These are phyloP conservation scores for Picea glauca DNA, from an alignment of 75 land plant genomes.

Conservation along the genomic window DNA sequence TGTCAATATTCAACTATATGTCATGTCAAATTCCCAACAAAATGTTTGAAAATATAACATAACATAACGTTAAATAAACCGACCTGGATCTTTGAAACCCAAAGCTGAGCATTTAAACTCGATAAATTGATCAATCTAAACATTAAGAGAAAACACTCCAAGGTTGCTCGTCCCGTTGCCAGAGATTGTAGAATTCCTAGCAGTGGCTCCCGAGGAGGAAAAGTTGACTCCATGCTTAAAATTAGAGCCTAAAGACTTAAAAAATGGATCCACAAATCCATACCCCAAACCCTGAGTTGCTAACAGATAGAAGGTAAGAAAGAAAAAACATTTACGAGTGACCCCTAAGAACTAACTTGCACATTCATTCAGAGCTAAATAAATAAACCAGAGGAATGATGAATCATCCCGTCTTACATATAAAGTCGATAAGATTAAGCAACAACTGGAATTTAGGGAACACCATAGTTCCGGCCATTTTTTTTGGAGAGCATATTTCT, in stretches of 20 bases:
- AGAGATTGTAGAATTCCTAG: not conserved
- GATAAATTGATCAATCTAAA: constrained; percentile 20
- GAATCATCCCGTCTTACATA: not conserved
- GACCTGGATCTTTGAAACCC: not conserved
- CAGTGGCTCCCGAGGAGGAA: constrained; percentile 21
- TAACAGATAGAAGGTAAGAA: not conserved
- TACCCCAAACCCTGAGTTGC: constrained; percentile 15
- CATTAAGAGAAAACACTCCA: constrained; percentile 14
- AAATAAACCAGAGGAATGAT: no score
- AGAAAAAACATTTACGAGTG: not conserved
- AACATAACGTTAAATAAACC: not conserved
- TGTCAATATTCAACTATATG: no score
- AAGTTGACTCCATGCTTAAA: constrained; percentile 11
- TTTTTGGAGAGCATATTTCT: no score
- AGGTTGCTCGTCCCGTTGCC: constrained; percentile 10
- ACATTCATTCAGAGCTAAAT: no score
- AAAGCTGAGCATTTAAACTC: not conserved
- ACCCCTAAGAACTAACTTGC: no score
- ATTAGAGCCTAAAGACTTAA: not conserved
- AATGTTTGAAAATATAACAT: no score
- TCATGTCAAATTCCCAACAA: no score
- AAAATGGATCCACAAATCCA: constrained; percentile 9
- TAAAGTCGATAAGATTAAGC: no score
- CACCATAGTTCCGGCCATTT: no score
- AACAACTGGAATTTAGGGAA: not conserved